Conservation (phyloP, 1,284 basidiomycete genomes). For the Pisolithus thermaeus region DNA sequence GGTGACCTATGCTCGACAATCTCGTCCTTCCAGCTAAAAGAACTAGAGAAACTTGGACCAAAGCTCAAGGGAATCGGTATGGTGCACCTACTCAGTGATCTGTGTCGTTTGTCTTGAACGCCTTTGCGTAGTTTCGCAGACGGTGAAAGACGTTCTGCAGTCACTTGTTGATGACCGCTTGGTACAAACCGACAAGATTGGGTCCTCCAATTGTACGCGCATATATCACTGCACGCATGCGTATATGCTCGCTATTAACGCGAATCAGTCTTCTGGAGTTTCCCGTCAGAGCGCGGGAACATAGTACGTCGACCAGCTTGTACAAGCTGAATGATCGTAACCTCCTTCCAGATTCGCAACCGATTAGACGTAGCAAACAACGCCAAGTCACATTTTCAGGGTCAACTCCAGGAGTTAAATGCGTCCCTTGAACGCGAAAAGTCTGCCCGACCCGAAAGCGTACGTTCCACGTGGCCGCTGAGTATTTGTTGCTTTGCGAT, state of each 20-base stretch:
- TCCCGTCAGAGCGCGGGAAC: conserved; percentile 80
- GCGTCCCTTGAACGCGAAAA: conserved; percentile 46
- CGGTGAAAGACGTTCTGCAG: conserved; percentile 84
- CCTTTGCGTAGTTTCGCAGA: conserved; percentile 61
- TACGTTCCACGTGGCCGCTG: conserved; percentile 30
- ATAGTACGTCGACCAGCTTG: conserved; percentile 42
- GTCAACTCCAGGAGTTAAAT: conserved; percentile 46
- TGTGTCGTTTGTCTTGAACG: background rate
- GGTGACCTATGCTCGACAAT: background rate
- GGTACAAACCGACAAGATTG: conserved; percentile 83
- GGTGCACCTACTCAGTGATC: conserved; percentile 6
- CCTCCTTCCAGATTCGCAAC: conserved; percentile 47
- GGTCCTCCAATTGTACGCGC: conserved; percentile 79
- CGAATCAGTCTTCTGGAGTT: conserved; percentile 83
- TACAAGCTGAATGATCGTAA: conserved; percentile 5
- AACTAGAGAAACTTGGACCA: conserved; percentile 78
- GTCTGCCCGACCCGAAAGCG: conserved; percentile 58
- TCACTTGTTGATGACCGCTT: conserved; percentile 79
- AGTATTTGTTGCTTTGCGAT: background rate
- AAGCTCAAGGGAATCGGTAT: conserved; percentile 86
- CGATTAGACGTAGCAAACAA: conserved; percentile 51
- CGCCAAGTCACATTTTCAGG: conserved; percentile 38
- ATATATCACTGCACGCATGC: conserved; percentile 5
- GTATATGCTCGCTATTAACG: conserved; percentile 28
- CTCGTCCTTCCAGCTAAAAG: conserved; percentile 57